Conservation (phyloP, 345 rosid species). For the Murraya koenigii region DNA sequence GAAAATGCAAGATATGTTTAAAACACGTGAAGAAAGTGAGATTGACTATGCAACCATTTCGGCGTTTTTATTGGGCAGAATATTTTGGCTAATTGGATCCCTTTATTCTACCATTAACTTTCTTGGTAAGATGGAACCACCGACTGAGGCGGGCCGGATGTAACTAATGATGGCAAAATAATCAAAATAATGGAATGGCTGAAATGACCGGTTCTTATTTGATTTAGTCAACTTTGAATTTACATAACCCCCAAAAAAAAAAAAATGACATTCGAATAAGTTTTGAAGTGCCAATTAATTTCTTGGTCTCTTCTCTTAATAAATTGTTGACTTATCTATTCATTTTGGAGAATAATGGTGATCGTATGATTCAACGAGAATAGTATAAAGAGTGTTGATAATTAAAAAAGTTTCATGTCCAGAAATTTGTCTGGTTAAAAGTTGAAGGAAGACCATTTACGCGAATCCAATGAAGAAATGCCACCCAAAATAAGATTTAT, state of each 20-base stretch:
- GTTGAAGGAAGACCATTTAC: background rate
- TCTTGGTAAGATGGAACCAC: too few relatives aligned
- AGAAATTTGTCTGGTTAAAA: background rate
- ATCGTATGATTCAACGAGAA: background rate
- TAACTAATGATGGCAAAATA: too few relatives aligned
- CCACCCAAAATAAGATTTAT: background rate
- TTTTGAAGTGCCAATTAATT: background rate
- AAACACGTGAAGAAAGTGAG: too few relatives aligned
- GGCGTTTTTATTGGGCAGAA: background rate
- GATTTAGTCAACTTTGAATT: too few relatives aligned
- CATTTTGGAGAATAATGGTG: background rate
- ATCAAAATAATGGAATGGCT: too few relatives aligned
- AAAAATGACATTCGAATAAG: too few relatives aligned
- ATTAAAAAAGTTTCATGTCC: background rate
- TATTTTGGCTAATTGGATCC: background rate
- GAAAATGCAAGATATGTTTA: too few relatives aligned
- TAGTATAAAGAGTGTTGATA: background rate
- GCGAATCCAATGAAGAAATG: conserved; percentile 19
- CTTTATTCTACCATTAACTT: too few relatives aligned
- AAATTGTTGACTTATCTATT: background rate
- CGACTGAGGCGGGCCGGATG: too few relatives aligned
- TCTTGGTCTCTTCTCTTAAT: background rate
- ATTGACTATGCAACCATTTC: too few relatives aligned
- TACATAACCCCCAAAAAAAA: too few relatives aligned
- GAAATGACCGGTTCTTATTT: too few relatives aligned